Evolutionary conservation across 1,284 basidiomycete species (phyloP).

Genomic region (Agroathelia rolfsii): DNA sequence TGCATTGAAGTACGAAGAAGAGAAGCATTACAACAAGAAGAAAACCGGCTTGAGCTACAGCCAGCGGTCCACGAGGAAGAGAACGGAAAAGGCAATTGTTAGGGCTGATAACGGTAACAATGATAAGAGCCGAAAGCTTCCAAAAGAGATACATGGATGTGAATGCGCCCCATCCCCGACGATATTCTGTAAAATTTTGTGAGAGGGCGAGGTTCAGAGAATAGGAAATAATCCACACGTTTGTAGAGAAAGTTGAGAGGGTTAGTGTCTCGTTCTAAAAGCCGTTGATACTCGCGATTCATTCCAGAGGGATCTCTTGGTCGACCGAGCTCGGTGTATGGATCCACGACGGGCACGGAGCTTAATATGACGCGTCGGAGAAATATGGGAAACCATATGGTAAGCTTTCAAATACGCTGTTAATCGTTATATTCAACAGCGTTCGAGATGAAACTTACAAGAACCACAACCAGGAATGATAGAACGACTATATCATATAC

Average conservation of each 20-base stretch:
- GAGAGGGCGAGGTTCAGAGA: conserved; percentile 3
- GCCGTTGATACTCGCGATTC: conserved; percentile 65
- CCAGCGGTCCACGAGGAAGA: conserved; percentile 37
- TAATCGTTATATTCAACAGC: conserved; percentile 2
- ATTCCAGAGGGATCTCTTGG: conserved; percentile 46
- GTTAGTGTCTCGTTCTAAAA: conserved; percentile 55
- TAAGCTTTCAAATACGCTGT: conserved; percentile 34
- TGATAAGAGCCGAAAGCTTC: conserved; percentile 60
- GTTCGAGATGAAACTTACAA: conserved; percentile 29
- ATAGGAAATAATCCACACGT: conserved; percentile 29
- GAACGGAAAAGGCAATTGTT: conserved; percentile 70
- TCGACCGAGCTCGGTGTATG: conserved; percentile 63
- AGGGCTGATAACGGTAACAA: conserved; percentile 57
- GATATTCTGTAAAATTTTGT: conserved; percentile 40
- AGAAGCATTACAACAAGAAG: conserved; percentile 48
- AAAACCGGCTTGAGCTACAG: conserved; percentile 55
- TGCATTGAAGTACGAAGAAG: conserved; percentile 55
- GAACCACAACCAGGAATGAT: conserved; percentile 40
- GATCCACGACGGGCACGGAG: conserved; percentile 58
- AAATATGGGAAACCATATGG: conserved; percentile 64
- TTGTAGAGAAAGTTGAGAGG: conserved; percentile 68
- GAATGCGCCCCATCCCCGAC: conserved; percentile 58
- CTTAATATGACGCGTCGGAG: conserved; percentile 46
- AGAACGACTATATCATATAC: no score
- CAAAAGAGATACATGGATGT: conserved; percentile 54